Base-by-base conservation (phyloP, 73 alveolate genomes). In the Stentor coeruleus region DNA sequence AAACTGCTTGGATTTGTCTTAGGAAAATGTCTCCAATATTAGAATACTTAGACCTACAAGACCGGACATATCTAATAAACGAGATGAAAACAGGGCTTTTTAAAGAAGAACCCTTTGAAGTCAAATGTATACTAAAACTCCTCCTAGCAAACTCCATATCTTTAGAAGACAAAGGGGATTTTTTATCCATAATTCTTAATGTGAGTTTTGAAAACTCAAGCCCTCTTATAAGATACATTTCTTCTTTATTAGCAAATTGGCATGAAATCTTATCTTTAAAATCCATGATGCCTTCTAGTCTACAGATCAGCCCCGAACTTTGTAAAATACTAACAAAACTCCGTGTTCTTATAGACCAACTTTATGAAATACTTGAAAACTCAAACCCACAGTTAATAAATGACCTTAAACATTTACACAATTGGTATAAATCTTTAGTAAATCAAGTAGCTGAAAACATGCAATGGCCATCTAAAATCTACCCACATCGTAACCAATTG, bases 401-500 rank as follows among this genome's bases (percentile, higher is more conserved):
- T 28, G 79, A 66, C n/a, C 15, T 66, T 20, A 66, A 66, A 66
- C 36, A 33, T 1, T 40, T 66, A 26, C n/a, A 66, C 37, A 20
- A 66, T 33, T 31, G 33, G 42, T 20, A 66, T 33, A 66, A 66
- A 66, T 26, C 42, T 20, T 11, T 66, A 20, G 33, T 66, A 31
- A 66, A 66, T 31, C 79, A 66, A 1, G 33, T 66, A 20, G 37
- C 79, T 20, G 79, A 66, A 33, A 66, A 66, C 79, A 1, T 66
- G 0, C 79, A 66, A 66, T 20, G 79, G 40, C n/a, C 79, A 1
- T 31, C 37, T 14, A 66, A 66, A 33, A 11, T 31, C n/a, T 1
- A 28, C 33, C 79, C 79, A 1, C n/a, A 66, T 20, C n/a, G 39
- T 28, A 66, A 66, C 79, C 40, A 66, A 20, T 66, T 66, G 40